Evolutionary conservation across 352 stramenopile genomes (phyloP).

Genomic region (Pythium diclinum): DNA sequence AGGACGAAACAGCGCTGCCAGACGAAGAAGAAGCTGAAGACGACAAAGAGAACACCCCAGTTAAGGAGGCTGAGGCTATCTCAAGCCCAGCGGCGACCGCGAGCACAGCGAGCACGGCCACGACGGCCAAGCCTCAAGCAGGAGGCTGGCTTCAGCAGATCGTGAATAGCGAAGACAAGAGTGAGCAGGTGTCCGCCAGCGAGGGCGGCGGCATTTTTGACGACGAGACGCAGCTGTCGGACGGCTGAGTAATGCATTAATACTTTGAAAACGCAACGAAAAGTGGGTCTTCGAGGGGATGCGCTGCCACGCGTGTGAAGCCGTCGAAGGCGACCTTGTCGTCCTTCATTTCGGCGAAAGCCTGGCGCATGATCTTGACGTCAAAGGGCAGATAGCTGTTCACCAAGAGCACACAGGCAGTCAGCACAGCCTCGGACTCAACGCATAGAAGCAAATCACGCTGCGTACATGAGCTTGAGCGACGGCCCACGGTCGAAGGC

Average conservation of each 20-base stretch:
- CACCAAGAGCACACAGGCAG: not conserved
- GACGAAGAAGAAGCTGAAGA: slow-evolving; percentile 9
- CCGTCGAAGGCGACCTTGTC: slow-evolving; percentile 66
- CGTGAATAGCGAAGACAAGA: slow-evolving; percentile 25
- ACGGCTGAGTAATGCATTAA: slow-evolving; percentile 16
- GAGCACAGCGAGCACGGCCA: slow-evolving; percentile 1
- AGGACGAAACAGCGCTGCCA: not conserved
- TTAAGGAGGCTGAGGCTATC: not conserved
- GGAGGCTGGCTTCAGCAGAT: slow-evolving; percentile 24
- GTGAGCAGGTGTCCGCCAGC: slow-evolving; percentile 23
- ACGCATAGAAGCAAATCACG: not conserved
- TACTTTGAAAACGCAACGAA: slow-evolving; percentile 55
- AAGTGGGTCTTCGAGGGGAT: slow-evolving; percentile 62
- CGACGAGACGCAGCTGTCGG: slow-evolving; percentile 38
- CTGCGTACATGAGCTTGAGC: slow-evolving; percentile 64
- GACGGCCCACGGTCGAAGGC: slow-evolving; percentile 47
- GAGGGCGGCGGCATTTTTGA: slow-evolving; percentile 36
- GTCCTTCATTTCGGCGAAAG: slow-evolving; percentile 73
- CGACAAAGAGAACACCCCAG: slow-evolving; percentile 21
- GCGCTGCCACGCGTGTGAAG: slow-evolving; percentile 43
- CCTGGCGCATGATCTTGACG: slow-evolving; percentile 68
- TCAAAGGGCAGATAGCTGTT: slow-evolving; percentile 69
- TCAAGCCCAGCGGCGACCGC: not conserved
- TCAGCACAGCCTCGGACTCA: not conserved
- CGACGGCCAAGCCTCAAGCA: slow-evolving; percentile 9